phyloP scores from a whole-genome alignment of 805 yeast genomes.

The Monosporozyma aerobia region DNA sequence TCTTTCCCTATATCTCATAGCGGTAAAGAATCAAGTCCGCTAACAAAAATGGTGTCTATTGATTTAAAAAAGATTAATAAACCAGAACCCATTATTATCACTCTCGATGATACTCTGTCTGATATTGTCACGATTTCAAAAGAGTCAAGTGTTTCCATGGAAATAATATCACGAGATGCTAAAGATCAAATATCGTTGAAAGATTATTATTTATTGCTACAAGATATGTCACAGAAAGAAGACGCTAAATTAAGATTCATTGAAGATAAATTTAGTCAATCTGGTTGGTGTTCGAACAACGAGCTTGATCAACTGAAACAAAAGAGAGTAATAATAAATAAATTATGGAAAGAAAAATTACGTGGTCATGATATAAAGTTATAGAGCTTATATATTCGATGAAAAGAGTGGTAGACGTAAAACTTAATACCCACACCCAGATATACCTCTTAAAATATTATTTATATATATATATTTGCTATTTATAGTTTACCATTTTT shows the following conservation, averaged over 20 bases:
- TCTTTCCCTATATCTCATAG: slow-evolving; percentile 1
- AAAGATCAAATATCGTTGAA: slow-evolving; percentile 14
- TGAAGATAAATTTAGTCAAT: slow-evolving; percentile 15
- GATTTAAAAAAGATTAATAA: slow-evolving; percentile 4
- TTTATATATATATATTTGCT: not conserved
- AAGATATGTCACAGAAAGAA: slow-evolving; percentile 21
- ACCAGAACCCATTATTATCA: slow-evolving; percentile 1
- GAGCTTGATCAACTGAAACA: slow-evolving; percentile 19
- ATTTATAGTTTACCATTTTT: slow-evolving; percentile 13
- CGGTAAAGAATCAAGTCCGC: slow-evolving; percentile 5
- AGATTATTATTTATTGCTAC: slow-evolving; percentile 17
- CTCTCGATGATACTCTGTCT: not conserved
- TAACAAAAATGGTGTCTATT: not conserved
- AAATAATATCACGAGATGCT: slow-evolving; percentile 2
- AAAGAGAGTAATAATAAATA: slow-evolving; percentile 22
- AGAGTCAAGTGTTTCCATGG: not conserved
- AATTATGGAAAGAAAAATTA: slow-evolving; percentile 27
- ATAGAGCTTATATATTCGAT: not conserved
- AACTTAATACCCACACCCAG: not conserved
- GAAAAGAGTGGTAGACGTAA: not conserved
- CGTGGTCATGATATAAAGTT: slow-evolving; percentile 1
- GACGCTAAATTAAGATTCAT: slow-evolving; percentile 21
- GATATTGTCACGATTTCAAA: slow-evolving; percentile 5
- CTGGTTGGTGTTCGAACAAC: slow-evolving; percentile 26
- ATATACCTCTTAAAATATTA: not conserved